Percentiles rank a stretch among this genome's conserved stretches.
Conservation (phyloP, 495 filamentous ascomycete species). For the Aspergillus mulundensis region DNA sequence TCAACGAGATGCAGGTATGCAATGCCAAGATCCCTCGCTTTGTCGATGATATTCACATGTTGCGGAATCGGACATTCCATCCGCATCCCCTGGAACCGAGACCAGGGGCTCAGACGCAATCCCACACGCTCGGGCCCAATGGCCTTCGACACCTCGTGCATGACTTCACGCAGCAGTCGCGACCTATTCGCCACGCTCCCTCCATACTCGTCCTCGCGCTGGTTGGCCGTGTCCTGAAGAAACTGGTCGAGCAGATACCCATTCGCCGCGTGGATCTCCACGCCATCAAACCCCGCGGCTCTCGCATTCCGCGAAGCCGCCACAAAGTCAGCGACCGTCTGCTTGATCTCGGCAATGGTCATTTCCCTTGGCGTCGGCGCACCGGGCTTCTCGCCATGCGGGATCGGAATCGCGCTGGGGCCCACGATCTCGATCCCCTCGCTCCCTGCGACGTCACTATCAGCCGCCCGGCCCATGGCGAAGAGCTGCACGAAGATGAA, state of each 20-base stretch:
- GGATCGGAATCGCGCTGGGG: slow-evolving; percentile 38
- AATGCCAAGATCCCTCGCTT: slow-evolving; percentile 45
- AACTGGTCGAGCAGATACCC: slow-evolving; percentile 77
- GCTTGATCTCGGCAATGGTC: slow-evolving; percentile 53
- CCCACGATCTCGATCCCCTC: slow-evolving; percentile 14
- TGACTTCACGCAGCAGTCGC: slow-evolving; percentile 56
- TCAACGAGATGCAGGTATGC: slow-evolving; percentile 52
- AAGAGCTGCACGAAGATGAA: slow-evolving; percentile 51
- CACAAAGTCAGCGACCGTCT: slow-evolving; percentile 51
- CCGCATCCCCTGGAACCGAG: slow-evolving; percentile 57
- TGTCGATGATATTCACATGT: slow-evolving; percentile 48
- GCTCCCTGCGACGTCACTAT: slow-evolving; percentile 32
- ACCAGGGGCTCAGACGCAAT: slow-evolving; percentile 59
- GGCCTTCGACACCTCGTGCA: slow-evolving; percentile 53
- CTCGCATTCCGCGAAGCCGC: slow-evolving; percentile 59
- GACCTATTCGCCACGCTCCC: slow-evolving; percentile 63
- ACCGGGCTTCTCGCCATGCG: not conserved
- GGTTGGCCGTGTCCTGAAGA: slow-evolving; percentile 54
- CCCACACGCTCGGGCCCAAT: slow-evolving; percentile 55
- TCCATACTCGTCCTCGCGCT: slow-evolving; percentile 61
- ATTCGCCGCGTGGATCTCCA: slow-evolving; percentile 73
- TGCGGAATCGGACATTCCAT: slow-evolving; percentile 58
- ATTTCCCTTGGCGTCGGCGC: slow-evolving; percentile 40
- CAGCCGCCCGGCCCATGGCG: slow-evolving; percentile 57
- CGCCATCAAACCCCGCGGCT: slow-evolving; percentile 69